Evolutionary conservation across 2,329 filamentous ascomycete genomes (phyloP).

Genomic region (Phaeosphaeriaceae sp.): DNA sequence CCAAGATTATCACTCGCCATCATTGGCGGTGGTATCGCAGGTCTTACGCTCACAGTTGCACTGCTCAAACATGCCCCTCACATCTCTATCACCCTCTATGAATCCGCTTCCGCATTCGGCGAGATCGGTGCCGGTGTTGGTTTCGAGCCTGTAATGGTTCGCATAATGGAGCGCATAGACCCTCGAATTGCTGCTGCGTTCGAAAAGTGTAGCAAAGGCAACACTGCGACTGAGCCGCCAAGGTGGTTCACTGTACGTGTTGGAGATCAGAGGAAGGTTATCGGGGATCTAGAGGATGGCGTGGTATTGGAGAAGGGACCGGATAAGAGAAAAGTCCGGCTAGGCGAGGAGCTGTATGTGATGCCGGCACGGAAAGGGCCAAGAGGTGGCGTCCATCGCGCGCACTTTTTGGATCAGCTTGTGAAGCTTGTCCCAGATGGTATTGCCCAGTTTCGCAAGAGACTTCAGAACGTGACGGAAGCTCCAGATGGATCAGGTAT

Average conservation of each 20-base stretch:
- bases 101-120: constrained; percentile 60
- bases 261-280: constrained; percentile 28
- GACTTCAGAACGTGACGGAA: constrained; percentile 30
- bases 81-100: constrained; percentile 60
- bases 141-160: constrained; percentile 46
- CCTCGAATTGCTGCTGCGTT: constrained; percentile 24
- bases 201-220: constrained; percentile 14
- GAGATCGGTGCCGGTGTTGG: constrained; percentile 66
- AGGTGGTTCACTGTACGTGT: constrained; percentile 33
- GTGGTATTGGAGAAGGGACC: constrained; percentile 13
- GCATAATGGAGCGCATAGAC: constrained; percentile 53
- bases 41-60: constrained; percentile 60
- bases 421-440: constrained; percentile 55
- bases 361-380: constrained; percentile 33
- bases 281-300: constrained; percentile 9
- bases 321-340: constrained; percentile 14
- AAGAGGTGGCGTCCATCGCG: constrained; percentile 54
- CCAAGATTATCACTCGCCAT: constrained; percentile 55
- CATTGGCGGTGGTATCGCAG: constrained; percentile 66
- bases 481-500: constrained; percentile 21
- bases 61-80: constrained; percentile 51
- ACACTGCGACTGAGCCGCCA: constrained; percentile 18
- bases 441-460: constrained; percentile 52
- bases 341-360: constrained; percentile 28
- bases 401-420: constrained; percentile 58